Base-by-base conservation (phyloP, 2,329 filamentous ascomycete genomes). In the Ceratocystis lukuohia region DNA sequence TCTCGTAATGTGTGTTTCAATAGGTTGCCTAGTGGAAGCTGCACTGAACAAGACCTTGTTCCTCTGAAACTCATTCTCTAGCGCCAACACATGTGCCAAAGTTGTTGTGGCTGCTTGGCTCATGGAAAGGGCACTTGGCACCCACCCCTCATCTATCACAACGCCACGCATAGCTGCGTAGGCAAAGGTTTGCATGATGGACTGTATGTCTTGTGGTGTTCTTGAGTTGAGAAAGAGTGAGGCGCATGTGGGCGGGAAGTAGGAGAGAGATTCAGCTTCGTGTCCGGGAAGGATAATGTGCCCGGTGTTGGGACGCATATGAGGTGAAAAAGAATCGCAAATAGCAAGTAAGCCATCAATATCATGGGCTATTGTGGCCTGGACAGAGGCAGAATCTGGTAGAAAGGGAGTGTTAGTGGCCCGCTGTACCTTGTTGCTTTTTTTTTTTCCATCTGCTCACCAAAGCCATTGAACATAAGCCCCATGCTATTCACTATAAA, bases 291-390 rank as follows among this genome's bases (percentile, higher is more conserved):
- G 28, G 15, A 65, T 65, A 8, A 65, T 65, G 22, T 65, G 64
- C 20, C 64, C 64, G 17, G 37, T 65, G 25, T 3, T 17, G 4
- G 64, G 50, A 41, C 64, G 64, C 64, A 65, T 65, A 17, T 65
- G 6, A 25, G 64, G 53, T 2, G 22, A 15, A 17, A 65, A 45
- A 3, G 50, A 37, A 17, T 17, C 22, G 37, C 64, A 45, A 15
- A 65, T 65, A 56, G 64, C 44, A 5, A 65, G 41, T 12, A 50
- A 28, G 25, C 64, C 64, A 6, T 44, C 28, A 12, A 61, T 17
- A 37, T 65, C 56, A 20, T 44, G 41, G 25, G 50, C 53, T 25
- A 63, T 15, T 4, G 45, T 33, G 25, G 44, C 22, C 17, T 22
- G 20, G 15, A 37, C 44, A 25, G 64, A 65, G 25, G 8, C 5